Conservation (phyloP, 1,139 yeast genomes). For the Suhomyces yuchorum region DNA sequence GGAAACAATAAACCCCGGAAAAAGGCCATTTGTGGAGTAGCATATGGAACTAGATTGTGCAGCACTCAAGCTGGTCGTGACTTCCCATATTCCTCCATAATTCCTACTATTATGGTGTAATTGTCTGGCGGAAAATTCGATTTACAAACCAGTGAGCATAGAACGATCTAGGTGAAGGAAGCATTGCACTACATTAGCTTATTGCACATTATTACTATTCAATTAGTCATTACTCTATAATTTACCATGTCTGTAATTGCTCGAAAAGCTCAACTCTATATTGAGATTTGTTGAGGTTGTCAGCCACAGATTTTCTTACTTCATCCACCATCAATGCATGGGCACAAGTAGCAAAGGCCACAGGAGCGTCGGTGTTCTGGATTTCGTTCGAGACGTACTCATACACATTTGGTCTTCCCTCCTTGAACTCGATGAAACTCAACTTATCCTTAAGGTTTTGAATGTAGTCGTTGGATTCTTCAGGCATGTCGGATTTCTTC, state of each 20-base stretch:
- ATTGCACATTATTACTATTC: background rate
- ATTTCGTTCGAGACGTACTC: conserved; percentile 40
- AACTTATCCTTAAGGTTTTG: conserved; percentile 22
- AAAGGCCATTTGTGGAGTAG: no score
- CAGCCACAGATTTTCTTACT: conserved; percentile 35
- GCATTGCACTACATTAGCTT: background rate
- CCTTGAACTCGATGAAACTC: conserved; percentile 42
- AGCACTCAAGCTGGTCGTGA: no score
- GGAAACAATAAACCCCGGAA: no score
- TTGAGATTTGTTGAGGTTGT: conserved; percentile 29
- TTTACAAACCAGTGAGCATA: no score
- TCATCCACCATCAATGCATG: conserved; percentile 45
- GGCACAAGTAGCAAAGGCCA: conserved; percentile 45
- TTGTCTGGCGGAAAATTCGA: no score
- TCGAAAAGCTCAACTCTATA: conserved; percentile 46
- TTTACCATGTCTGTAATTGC: conserved; percentile 43
- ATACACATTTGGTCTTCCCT: conserved; percentile 49
- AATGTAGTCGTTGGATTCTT: conserved; percentile 19
- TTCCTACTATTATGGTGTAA: no score
- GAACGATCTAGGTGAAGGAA: no score
- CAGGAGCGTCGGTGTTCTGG: conserved; percentile 35
- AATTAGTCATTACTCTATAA: conserved; percentile 2
- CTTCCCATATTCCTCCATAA: no score
- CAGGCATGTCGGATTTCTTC: conserved; percentile 17
- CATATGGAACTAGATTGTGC: no score